Evolutionary conservation across 225 moss, liverwort and hornwort genomes (phyloP).

Genomic region (Bryum argenteum): DNA sequence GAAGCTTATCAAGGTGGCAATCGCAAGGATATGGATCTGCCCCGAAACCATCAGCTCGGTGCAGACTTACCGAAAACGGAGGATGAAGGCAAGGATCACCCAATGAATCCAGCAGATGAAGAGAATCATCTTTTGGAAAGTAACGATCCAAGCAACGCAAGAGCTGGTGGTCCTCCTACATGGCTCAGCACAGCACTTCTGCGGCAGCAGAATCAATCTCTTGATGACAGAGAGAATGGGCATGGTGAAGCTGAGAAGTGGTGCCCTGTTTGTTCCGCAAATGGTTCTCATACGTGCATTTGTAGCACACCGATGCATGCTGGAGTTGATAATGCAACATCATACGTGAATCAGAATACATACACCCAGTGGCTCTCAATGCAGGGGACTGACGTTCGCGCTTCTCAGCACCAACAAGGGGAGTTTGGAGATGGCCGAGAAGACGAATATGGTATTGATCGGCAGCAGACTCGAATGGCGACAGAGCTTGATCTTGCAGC

Average conservation of each 20-base stretch:
- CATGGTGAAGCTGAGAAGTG: constrained; percentile 30
- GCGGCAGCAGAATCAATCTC: constrained; percentile 35
- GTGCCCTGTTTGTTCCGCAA: constrained; percentile 47
- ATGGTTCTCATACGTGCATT: constrained; percentile 32
- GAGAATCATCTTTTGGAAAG: constrained; percentile 27
- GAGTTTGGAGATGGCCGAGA: constrained; percentile 31
- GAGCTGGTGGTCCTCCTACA: constrained; percentile 42
- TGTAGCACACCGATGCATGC: constrained; percentile 39
- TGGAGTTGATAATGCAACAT: constrained; percentile 21
- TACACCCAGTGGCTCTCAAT: constrained; percentile 48
- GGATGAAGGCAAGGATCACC: constrained; percentile 25
- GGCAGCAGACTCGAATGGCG: constrained; percentile 34
- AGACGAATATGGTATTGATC: constrained; percentile 18
- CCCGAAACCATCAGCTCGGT: constrained; percentile 27
- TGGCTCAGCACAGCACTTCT: constrained; percentile 52
- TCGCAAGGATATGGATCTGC: constrained; percentile 28
- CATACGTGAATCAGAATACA: constrained; percentile 35
- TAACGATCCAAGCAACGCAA: constrained; percentile 29
- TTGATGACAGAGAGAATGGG: constrained; percentile 24
- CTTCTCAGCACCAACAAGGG: constrained; percentile 34
- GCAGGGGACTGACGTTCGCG: constrained; percentile 26
- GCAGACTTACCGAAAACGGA: constrained; percentile 32
- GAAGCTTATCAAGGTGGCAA: constrained; percentile 23
- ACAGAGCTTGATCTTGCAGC: constrained; percentile 53
- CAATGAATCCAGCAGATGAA: constrained; percentile 22